Conservation (phyloP, 2,329 filamentous ascomycete species). For the Moelleriella libera region DNA sequence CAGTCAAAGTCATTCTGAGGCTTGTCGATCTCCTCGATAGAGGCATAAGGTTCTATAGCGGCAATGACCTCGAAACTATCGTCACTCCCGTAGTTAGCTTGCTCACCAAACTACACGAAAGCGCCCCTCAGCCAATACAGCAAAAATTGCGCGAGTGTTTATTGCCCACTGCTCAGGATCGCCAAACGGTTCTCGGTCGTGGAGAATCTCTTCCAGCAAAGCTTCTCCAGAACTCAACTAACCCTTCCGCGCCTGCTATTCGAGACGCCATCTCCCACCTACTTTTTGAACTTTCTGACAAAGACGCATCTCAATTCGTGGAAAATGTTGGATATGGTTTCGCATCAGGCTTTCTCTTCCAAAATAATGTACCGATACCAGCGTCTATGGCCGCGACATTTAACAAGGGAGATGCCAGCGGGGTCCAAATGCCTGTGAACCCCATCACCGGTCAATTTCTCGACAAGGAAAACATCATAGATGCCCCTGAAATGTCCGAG, state of each 20-base stretch:
- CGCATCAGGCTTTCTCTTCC: constrained; percentile 78
- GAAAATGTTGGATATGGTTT: constrained; percentile 91
- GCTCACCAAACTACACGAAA: constrained; percentile 55
- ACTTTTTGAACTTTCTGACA: constrained; percentile 76
- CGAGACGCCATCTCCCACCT: constrained; percentile 63
- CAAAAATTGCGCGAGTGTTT: constrained; percentile 50
- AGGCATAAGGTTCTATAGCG: constrained; percentile 47
- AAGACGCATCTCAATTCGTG: constrained; percentile 66
- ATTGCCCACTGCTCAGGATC: constrained; percentile 64
- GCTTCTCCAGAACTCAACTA: constrained; percentile 65
- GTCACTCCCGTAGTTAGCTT: constrained; percentile 63
- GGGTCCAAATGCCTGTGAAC: constrained; percentile 42
- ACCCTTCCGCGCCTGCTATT: constrained; percentile 55
- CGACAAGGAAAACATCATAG: constrained; percentile 47
- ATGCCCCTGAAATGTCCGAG: constrained; percentile 63
- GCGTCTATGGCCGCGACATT: constrained; percentile 41
- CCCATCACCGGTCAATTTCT: constrained; percentile 77
- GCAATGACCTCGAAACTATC: constrained; percentile 57
- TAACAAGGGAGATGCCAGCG: constrained; percentile 13
- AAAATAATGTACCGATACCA: constrained; percentile 68
- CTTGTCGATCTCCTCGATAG: constrained; percentile 57
- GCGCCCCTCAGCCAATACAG: constrained; percentile 48
- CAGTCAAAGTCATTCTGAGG: constrained; percentile 44
- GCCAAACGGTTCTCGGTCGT: constrained; percentile 62
- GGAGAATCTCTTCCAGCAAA: constrained; percentile 61